Percentiles rank a stretch among this genome's conserved stretches.
Evolutionary conservation across 2,329 filamentous ascomycete species (phyloP).

Genomic region (Colletotrichum sp.): DNA sequence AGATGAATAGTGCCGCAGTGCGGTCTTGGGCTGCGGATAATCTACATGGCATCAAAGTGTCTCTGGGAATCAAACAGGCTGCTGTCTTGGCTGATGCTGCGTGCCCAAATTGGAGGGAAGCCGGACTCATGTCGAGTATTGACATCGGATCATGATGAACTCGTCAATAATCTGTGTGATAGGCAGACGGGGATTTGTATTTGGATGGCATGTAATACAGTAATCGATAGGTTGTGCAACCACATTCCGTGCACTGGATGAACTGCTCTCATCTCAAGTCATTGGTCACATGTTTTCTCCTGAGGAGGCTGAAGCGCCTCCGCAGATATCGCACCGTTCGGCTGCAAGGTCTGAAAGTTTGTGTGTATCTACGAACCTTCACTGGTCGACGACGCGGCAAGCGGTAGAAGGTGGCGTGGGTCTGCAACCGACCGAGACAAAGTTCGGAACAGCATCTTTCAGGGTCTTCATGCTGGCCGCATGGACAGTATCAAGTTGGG

Average conservation of each 20-base stretch:
- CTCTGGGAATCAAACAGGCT: conserved; percentile 24
- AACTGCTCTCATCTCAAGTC: not conserved
- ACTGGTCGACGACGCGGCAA: not conserved
- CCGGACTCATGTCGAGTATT: not conserved
- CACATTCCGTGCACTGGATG: not conserved
- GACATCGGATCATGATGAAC: not conserved
- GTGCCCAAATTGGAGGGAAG: not conserved
- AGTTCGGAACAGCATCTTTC: not conserved
- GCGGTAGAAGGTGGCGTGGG: not conserved
- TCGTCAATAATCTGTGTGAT: not conserved
- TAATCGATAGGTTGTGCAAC: not conserved
- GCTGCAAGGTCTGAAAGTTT: not conserved
- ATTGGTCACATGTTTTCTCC: not conserved
- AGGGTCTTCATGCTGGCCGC: not conserved
- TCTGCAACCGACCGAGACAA: not conserved
- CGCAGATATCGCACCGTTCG: not conserved
- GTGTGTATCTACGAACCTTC: not conserved
- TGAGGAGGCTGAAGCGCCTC: not conserved
- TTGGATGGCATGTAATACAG: not conserved
- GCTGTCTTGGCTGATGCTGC: conserved; percentile 20
- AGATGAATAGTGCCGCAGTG: not conserved
- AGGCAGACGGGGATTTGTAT: not conserved
- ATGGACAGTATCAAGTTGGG: not conserved
- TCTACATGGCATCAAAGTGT: conserved; percentile 16
- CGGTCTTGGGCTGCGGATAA: conserved; percentile 21